Conservation (phyloP, 177 flowering plant genomes). For the Vitis hybrid region DNA sequence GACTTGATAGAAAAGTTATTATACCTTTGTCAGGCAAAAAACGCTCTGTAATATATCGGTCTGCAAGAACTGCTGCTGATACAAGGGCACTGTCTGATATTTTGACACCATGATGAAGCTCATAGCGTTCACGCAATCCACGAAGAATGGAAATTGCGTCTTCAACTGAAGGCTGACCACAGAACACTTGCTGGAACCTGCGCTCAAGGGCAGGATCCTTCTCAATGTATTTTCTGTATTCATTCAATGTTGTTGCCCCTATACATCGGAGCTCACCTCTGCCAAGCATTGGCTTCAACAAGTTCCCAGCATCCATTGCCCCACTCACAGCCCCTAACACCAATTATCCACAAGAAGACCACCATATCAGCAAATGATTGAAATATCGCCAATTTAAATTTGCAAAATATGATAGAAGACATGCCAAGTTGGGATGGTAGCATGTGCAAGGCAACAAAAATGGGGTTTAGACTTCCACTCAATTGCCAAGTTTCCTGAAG, state of each 20-base stretch:
- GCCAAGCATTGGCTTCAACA: constrained; percentile 92
- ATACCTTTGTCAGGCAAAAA: constrained; percentile 91
- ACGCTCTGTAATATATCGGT: constrained; percentile 80
- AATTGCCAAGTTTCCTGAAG: too few species aligned
- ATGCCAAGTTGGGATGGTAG: neutral
- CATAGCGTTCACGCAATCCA: constrained; percentile 85
- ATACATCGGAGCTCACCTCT: constrained; percentile 91
- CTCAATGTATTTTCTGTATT: constrained; percentile 88
- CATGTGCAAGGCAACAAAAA: too few species aligned
- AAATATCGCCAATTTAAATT: neutral
- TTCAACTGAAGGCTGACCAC: constrained; percentile 85
- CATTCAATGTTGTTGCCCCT: constrained; percentile 92
- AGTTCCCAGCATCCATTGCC: constrained; percentile 92
- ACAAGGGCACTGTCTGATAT: constrained; percentile 91
- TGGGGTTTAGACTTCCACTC: too few species aligned
- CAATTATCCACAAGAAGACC: constrained; percentile 3
- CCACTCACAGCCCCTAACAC: constrained; percentile 71
- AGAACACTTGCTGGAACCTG: constrained; percentile 87
- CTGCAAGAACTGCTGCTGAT: constrained; percentile 82
- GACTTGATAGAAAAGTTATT: neutral
- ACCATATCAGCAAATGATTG: constrained; percentile 5
- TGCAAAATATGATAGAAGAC: neutral
- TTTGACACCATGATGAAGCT: constrained; percentile 91
- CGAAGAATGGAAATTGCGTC: constrained; percentile 89
- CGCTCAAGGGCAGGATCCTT: constrained; percentile 96